These are phyloP conservation scores for Taxawa tesnikishii DNA, from an alignment of 2,329 filamentous ascomycete genomes.

Conservation along the genomic window DNA sequence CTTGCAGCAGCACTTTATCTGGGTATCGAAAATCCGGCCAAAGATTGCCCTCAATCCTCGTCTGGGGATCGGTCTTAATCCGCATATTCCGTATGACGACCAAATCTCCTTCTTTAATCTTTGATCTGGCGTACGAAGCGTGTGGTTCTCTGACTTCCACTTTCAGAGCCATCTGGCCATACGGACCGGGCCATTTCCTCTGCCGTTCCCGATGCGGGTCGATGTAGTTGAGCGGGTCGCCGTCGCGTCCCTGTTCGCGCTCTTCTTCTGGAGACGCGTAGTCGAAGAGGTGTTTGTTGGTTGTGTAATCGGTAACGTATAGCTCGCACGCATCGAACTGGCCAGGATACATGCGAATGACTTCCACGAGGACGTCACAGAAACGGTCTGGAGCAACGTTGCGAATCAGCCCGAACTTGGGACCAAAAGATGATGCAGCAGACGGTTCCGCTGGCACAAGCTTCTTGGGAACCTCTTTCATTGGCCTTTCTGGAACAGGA, in stretches of 20 bases:
- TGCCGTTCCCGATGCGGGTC: slow-evolving; percentile 15
- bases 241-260: slow-evolving; percentile 27
- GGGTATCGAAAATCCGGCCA: slow-evolving; percentile 45
- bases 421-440: no score
- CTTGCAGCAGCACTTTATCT: slow-evolving; percentile 45
- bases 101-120: slow-evolving; percentile 48
- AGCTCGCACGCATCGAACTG: slow-evolving; percentile 39
- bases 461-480: neutral
- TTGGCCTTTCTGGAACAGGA: no score
- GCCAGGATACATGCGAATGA: slow-evolving; percentile 45
- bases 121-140: slow-evolving; percentile 41
- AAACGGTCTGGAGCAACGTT: slow-evolving; percentile 47
- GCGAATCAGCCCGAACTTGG: slow-evolving; percentile 54
- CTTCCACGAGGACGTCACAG: slow-evolving; percentile 58
- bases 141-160: slow-evolving; percentile 62
- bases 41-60: slow-evolving; percentile 59
- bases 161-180: slow-evolving; percentile 58
- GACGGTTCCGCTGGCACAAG: no score
- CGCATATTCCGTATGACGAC: slow-evolving; percentile 61
- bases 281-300: slow-evolving; percentile 51
- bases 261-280: slow-evolving; percentile 29
- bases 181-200: slow-evolving; percentile 59
- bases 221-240: slow-evolving; percentile 45
- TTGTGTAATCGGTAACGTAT: slow-evolving; percentile 75
- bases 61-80: slow-evolving; percentile 44